A percentile compares a stretch with the other conserved stretches of the same genome.
Evolutionary conservation across 1,284 basidiomycete species (phyloP).

Genomic region (Agroathelia rolfsii): DNA sequence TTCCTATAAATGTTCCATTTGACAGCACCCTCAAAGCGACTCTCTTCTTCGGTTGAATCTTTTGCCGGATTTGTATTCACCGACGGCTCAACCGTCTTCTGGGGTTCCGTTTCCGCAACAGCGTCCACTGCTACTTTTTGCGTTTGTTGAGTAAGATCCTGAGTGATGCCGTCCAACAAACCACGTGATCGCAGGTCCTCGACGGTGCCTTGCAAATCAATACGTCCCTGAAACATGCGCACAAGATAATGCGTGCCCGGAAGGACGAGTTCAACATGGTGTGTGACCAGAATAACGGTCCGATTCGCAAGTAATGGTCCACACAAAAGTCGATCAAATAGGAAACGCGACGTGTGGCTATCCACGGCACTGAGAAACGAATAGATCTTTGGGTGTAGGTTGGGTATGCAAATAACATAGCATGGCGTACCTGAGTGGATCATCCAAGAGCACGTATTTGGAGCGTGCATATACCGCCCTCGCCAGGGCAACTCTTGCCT

Average conservation of each 20-base stretch:
- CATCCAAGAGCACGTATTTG: conserved; percentile 73
- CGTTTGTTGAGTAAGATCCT: conserved; percentile 22
- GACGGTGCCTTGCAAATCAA: conserved; percentile 45
- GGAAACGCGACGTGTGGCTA: conserved; percentile 47
- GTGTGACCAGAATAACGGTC: conserved; percentile 42
- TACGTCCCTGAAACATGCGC: conserved; percentile 51
- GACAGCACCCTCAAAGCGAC: conserved; percentile 50
- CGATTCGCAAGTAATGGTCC: conserved; percentile 45
- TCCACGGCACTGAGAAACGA: conserved; percentile 27
- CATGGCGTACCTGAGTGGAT: conserved; percentile 55
- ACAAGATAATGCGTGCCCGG: conserved; percentile 48
- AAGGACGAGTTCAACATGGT: conserved; percentile 38
- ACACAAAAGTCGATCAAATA: conserved; percentile 42
- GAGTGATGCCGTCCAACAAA: conserved; percentile 33
- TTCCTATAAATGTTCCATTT: conserved; percentile 57
- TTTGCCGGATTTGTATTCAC: no score
- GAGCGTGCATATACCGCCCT: conserved; percentile 80
- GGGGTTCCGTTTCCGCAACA: conserved; percentile 14
- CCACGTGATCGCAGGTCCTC: conserved; percentile 38
- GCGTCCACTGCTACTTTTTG: no score
- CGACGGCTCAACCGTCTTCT: no score
- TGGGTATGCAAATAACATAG: background rate
- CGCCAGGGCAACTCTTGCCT: conserved; percentile 82
- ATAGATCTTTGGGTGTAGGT: background rate
- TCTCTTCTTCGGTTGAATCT: conserved; percentile 52